Evolutionary conservation across 768 basidiomycete species (phyloP).

Genomic region (Rhizopogon vulgaris): DNA sequence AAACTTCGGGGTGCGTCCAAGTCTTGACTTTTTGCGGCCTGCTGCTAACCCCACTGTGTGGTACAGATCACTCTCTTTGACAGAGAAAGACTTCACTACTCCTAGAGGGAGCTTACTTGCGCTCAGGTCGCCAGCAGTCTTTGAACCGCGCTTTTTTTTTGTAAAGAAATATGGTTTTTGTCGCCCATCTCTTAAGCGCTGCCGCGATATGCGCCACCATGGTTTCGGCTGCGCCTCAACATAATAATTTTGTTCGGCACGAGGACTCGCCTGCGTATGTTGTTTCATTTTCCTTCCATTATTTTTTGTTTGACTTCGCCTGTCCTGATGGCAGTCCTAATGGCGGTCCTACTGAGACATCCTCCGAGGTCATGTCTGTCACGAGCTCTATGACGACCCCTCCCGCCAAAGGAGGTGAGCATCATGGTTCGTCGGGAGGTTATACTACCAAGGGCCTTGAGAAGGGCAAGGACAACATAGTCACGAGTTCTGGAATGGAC

Average conservation of each 20-base stretch:
- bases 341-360: not conserved
- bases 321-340: not conserved
- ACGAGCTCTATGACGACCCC: not conserved
- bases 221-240: constrained; percentile 41
- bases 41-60: constrained; percentile 4
- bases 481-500: not conserved
- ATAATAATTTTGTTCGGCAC: constrained; percentile 19
- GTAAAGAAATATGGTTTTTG: constrained; percentile 50
- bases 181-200: constrained; percentile 49
- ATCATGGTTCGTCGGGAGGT: constrained; percentile 1
- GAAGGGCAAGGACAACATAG: not conserved
- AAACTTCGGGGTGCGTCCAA: constrained; percentile 37
- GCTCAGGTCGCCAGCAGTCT: constrained; percentile 37
- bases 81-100: constrained; percentile 48
- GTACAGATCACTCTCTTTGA: constrained; percentile 70
- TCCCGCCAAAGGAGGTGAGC: not conserved
- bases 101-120: constrained; percentile 57
- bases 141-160: constrained; percentile 39
- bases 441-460: not conserved
- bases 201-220: constrained; percentile 48
- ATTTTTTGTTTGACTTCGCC: not conserved
- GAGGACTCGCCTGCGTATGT: not conserved
- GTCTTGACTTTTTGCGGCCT: not conserved
- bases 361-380: not conserved
- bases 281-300: not conserved